A percentile compares a stretch with the other conserved stretches of the same genome.
Evolutionary conservation across 345 rosid genomes (phyloP).

Genomic region (Gossypioides kirkii): DNA sequence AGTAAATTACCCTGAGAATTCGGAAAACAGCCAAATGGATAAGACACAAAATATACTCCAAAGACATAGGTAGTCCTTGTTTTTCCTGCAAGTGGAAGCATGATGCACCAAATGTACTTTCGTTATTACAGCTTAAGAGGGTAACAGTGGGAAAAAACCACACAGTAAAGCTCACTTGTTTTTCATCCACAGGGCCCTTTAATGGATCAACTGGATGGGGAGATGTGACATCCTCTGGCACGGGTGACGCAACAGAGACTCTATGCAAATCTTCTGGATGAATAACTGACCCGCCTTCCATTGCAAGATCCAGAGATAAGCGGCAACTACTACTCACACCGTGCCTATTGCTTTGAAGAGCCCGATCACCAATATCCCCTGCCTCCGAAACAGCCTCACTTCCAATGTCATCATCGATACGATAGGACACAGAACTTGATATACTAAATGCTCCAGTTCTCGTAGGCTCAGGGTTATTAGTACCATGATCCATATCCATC

Average conservation of each 20-base stretch:
- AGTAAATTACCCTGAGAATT: conserved; percentile 21
- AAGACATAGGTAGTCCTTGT: not conserved
- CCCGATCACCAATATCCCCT: conserved; percentile 85
- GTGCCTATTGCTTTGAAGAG: conserved; percentile 43
- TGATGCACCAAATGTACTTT: not conserved
- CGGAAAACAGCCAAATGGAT: conserved; percentile 20
- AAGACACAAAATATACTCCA: conserved; percentile 12
- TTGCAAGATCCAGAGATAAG: conserved; percentile 33
- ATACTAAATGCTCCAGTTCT: conserved; percentile 33
- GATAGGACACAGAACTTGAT: conserved; percentile 28
- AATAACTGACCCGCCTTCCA: conserved; percentile 34
- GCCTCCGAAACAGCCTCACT: conserved; percentile 77
- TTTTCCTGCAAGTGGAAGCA: conserved; percentile 13
- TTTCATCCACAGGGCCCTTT: conserved; percentile 26
- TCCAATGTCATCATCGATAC: conserved; percentile 41
- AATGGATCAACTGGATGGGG: conserved; percentile 45
- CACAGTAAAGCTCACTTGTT: conserved; percentile 23
- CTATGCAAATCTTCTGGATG: conserved; percentile 25
- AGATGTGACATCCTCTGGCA: conserved; percentile 40
- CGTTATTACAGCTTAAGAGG: not conserved
- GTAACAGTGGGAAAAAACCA: not conserved
- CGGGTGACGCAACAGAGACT: conserved; percentile 26
- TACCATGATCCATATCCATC: conserved; percentile 41
- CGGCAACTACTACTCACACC: conserved; percentile 39
- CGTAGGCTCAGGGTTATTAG: conserved; percentile 15